Percentiles rank a stretch among this genome's conserved stretches.
Evolutionary conservation across 345 rosid genomes (phyloP).

Genomic region (Zanthoxylum bungeanum): DNA sequence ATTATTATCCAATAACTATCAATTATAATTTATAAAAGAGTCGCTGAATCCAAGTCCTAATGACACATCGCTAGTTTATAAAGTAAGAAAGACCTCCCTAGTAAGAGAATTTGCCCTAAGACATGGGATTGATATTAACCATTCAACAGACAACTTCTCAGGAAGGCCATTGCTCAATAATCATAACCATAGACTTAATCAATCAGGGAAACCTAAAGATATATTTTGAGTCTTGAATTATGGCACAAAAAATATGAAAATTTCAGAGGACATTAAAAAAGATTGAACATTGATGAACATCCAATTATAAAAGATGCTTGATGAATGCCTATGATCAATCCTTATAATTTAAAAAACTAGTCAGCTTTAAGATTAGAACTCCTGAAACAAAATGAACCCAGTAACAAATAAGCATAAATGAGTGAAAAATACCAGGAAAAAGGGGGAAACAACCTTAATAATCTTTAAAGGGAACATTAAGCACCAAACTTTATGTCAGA

Average conservation of each 20-base stretch:
- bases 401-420: too few relatives aligned
- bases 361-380: neutral
- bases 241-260: neutral
- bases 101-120: conserved; percentile 24
- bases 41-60: too few relatives aligned
- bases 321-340: neutral
- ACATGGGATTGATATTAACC: conserved; percentile 27
- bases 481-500: conserved; percentile 24
- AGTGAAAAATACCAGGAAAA: conserved; percentile 2
- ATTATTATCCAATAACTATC: too few relatives aligned
- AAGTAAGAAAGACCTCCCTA: conserved; percentile 21
- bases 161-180: conserved; percentile 22
- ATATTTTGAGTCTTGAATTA: neutral
- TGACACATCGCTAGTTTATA: conserved; percentile 2
- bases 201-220: neutral
- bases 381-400: too few relatives aligned
- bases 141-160: conserved; percentile 24
- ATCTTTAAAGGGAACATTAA: neutral
- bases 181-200: conserved; percentile 8
- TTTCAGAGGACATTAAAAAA: neutral
- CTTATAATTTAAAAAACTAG: neutral
- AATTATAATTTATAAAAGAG: too few relatives aligned
- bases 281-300: neutral
- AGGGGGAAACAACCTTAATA: neutral
- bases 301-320: neutral